phyloP scores from a whole-genome alignment of 1,139 yeast genomes.

The Debaryomyces sp. region DNA sequence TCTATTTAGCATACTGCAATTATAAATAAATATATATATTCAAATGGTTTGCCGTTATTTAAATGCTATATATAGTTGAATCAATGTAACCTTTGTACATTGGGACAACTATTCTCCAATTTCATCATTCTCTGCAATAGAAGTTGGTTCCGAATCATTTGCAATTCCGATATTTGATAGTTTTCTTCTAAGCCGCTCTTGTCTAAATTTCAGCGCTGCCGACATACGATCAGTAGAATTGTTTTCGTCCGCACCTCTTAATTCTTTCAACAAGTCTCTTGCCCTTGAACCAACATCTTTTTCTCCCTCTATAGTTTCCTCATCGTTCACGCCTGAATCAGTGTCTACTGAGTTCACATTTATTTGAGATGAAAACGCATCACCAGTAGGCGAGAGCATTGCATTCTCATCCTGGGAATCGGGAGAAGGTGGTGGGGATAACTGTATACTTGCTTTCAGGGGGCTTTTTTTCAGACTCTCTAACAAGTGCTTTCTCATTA shows the following conservation, averaged over 20 bases:
- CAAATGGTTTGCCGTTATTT: neutral
- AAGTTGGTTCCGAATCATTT: conserved; percentile 11
- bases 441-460: conserved; percentile 11
- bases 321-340: conserved; percentile 9
- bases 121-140: conserved; percentile 6
- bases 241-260: conserved; percentile 43
- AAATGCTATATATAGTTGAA: neutral
- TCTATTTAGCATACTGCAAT: conserved; percentile 4
- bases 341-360: conserved; percentile 6
- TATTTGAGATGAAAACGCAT: conserved; percentile 10
- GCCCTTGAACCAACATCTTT: conserved; percentile 63
- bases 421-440: conserved; percentile 18
- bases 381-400: conserved; percentile 15
- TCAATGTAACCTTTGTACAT: neutral
- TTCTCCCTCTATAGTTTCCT: conserved; percentile 19
- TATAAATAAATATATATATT: neutral
- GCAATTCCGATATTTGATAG: conserved; percentile 13
- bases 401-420: conserved; percentile 16
- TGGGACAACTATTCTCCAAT: neutral
- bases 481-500: conserved; percentile 64
- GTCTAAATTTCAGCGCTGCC: conserved; percentile 43
- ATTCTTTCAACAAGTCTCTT: conserved; percentile 57
- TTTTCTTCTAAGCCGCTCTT: conserved; percentile 31
- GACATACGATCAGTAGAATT: conserved; percentile 21
- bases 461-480: conserved; percentile 33